Conservation (phyloP, 768 basidiomycete species). For the Stropharia rugosoannulata region DNA sequence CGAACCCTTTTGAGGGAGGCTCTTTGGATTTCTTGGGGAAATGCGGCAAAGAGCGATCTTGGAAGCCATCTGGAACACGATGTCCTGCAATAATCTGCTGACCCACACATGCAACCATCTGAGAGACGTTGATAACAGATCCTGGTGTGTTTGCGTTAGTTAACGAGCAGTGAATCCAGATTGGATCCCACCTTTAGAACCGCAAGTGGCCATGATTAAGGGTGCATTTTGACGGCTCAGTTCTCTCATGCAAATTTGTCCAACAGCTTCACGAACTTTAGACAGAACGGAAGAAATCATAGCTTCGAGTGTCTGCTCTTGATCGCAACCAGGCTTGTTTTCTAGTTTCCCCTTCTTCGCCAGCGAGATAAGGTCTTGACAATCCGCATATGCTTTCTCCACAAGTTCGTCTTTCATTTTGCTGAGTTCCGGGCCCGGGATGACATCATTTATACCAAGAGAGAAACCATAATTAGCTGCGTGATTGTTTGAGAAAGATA, state of each 20-base stretch:
- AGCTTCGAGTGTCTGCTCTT: constrained; percentile 97
- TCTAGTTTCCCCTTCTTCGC: constrained; percentile 91
- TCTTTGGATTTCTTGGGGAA: constrained; percentile 97
- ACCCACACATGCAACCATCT: constrained; percentile 99
- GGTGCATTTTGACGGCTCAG: constrained; percentile 97
- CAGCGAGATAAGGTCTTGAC: constrained; percentile 80
- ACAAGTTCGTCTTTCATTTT: constrained; percentile 83
- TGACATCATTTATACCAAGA: constrained; percentile 97
- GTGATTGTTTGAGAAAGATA: not conserved
- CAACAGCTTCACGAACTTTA: constrained; percentile 93
- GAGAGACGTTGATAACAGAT: constrained; percentile 98
- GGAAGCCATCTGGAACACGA: constrained; percentile 98
- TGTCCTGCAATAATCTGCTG: constrained; percentile 98
- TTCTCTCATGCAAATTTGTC: constrained; percentile 97
- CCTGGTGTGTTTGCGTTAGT: constrained; percentile 37
- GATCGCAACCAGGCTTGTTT: constrained; percentile 97
- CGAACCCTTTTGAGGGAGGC: constrained; percentile 97
- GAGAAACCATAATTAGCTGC: constrained; percentile 96
- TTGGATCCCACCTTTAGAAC: constrained; percentile 82
- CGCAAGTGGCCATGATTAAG: constrained; percentile 98
- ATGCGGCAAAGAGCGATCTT: constrained; percentile 98
- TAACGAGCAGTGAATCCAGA: not conserved
- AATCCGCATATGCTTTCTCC: constrained; percentile 84
- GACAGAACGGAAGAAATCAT: constrained; percentile 91
- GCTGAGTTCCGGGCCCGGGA: constrained; percentile 85